Percentiles rank a stretch among this genome's conserved stretches.
phyloP scores from a whole-genome alignment of 75 land plant genomes.

The Isoetes taiwanensis region DNA sequence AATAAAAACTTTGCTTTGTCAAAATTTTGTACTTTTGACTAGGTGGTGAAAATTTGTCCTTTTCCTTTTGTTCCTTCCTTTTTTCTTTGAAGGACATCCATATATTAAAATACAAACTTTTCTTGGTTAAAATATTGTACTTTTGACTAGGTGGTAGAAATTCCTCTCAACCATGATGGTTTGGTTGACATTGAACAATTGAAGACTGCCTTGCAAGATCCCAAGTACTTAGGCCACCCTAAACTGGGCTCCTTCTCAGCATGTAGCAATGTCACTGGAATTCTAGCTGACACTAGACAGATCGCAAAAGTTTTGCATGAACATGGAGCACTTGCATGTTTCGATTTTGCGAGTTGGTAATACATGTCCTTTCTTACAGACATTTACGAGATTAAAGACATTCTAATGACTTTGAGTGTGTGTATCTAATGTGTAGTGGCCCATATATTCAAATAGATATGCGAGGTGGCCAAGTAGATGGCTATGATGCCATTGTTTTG shows the following conservation, averaged over 20 bases:
- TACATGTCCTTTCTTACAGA: background rate
- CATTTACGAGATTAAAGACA: background rate
- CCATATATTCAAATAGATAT: slow-evolving; percentile 59
- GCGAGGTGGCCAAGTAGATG: slow-evolving; percentile 43
- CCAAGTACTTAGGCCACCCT: slow-evolving; percentile 18
- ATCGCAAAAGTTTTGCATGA: slow-evolving; percentile 46
- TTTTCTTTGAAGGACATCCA: background rate
- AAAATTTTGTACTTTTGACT: background rate
- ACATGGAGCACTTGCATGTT: slow-evolving; percentile 55
- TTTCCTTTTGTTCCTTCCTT: background rate
- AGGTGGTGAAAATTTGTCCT: background rate
- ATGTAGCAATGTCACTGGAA: slow-evolving; percentile 73
- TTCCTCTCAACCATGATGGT: slow-evolving; percentile 37
- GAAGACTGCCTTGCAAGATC: slow-evolving; percentile 11
- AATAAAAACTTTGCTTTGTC: background rate
- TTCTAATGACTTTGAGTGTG: background rate
- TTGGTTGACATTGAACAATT: slow-evolving; percentile 36
- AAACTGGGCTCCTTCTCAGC: slow-evolving; percentile 69
- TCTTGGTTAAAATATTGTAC: no score
- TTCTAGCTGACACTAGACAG: slow-evolving; percentile 37
- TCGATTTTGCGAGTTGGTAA: slow-evolving; percentile 68
- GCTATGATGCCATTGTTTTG: slow-evolving; percentile 47
- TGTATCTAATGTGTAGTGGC: slow-evolving; percentile 24
- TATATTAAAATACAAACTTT: background rate
- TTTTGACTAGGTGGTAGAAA: slow-evolving; percentile 73